These are phyloP conservation scores for Ascochyta clinopodiicola DNA, from an alignment of 2,329 filamentous ascomycete species.

Conservation along the genomic window DNA sequence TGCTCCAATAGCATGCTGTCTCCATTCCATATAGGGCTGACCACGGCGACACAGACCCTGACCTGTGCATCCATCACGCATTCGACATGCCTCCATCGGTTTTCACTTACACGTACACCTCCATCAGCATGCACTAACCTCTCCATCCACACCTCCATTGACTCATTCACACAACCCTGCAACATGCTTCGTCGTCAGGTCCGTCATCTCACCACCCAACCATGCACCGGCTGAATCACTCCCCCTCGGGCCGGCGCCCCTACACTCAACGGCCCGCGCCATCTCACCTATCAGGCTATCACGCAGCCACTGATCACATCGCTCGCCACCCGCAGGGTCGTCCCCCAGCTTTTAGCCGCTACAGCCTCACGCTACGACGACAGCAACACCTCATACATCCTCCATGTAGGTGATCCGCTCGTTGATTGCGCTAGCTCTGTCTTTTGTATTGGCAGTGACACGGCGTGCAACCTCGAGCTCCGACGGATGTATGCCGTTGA, in stretches of 20 bases:
- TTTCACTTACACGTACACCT: no score
- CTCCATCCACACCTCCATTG: no score
- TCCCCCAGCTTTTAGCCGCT: constrained; percentile 39
- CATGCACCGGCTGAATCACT: constrained; percentile 13
- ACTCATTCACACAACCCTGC: no score
- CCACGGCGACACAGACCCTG: constrained; percentile 22
- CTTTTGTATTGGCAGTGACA: constrained; percentile 21
- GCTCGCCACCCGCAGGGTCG: constrained; percentile 31
- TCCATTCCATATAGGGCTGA: constrained; percentile 26
- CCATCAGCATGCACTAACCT: no score
- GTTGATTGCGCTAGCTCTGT: constrained; percentile 22
- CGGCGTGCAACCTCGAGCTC: constrained; percentile 24
- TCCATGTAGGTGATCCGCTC: constrained; percentile 1
- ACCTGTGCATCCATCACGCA: no score
- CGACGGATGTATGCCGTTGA: constrained; percentile 33
- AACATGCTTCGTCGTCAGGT: no score
- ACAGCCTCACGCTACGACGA: constrained; percentile 23
- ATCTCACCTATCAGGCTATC: constrained; percentile 13
- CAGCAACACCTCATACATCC: constrained; percentile 5
- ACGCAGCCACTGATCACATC: constrained; percentile 29
- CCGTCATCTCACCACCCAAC: constrained; percentile 2
- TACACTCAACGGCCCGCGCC: constrained; percentile 12
- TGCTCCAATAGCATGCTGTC: constrained; percentile 17
- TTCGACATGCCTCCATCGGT: no score
- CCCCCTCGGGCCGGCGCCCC: constrained; percentile 17